Evolutionary conservation across 2,329 filamentous ascomycete genomes (phyloP), one percentile per base, ranked within the genome.

Genomic region (Geosmithia flava): DNA sequence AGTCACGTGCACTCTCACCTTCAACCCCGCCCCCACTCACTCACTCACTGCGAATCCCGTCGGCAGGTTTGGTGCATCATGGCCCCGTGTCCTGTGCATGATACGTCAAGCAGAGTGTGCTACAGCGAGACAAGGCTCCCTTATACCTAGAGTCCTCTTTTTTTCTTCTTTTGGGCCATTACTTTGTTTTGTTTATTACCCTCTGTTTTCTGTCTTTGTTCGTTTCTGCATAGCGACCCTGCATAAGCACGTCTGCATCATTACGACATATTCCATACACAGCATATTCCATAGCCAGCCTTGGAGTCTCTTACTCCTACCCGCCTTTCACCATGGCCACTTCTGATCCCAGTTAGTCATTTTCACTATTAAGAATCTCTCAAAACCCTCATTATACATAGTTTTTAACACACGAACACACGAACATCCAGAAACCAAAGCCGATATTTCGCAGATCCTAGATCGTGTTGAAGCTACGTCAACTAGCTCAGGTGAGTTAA

Each of bases 371-470:
- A 5, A 8, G 23, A 27, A 27, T 27, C 23, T 8, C 23, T 8
- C 23, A 8, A 27, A 4, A 27, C n/a, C n/a, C n/a, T n/a, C n/a
- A n/a, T n/a, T n/a, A n/a, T n/a, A n/a, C n/a, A n/a, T n/a, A n/a
- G n/a, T n/a, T n/a, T 37, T 13, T 37, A 13, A 13, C 33, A 37
- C 23, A 7, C 11, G 11, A 13, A 37, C 15, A 13, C 33, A 37
- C 33, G 10, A 13, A 37, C 15, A 20, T n/a, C n/a, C n/a, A 50
- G 49, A 23, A 43, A 39, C 49, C 11, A 50, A 48, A 20, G 46
- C 33, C 33, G 49, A 50, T 33, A 37, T 50, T 11, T 46, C 47
- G n/a, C 15, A 17, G 15, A 41, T 50, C 17, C 46, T 50, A 20
- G 37, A 45, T 20, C 17, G 29, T 29, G 37, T 50, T 11, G 48